Conservation (phyloP, 2,329 filamentous ascomycete genomes). For the Ascochyta rabiei region DNA sequence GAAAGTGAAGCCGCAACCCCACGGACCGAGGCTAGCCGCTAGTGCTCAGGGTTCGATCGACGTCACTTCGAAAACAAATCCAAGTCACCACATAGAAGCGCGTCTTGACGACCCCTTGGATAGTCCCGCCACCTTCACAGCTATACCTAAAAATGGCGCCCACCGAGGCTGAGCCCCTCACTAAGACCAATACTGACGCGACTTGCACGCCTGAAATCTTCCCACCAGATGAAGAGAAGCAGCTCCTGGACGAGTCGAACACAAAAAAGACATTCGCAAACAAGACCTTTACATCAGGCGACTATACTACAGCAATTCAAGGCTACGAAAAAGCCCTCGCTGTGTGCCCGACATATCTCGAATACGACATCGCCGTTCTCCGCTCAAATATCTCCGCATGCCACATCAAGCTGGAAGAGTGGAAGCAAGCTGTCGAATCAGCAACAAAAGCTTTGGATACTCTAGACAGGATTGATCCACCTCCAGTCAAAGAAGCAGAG, state of each 20-base stretch:
- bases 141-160: conserved; percentile 13
- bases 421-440: conserved; percentile 79
- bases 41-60: conserved; percentile 19
- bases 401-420: conserved; percentile 81
- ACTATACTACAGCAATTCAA: conserved; percentile 78
- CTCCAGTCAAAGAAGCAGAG: conserved; percentile 37
- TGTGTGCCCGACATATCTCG: conserved; percentile 80
- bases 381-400: conserved; percentile 90
- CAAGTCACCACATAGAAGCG: conserved; percentile 1
- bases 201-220: conserved; percentile 35
- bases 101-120: neutral
- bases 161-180: conserved; percentile 2
- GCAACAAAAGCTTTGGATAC: conserved; percentile 75
- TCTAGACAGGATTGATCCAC: conserved; percentile 67
- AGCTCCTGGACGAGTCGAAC: conserved; percentile 73
- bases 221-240: conserved; percentile 42
- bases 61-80: conserved; percentile 33
- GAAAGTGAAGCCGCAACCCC: conserved; percentile 24
- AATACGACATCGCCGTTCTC: conserved; percentile 87
- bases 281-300: conserved; percentile 72
- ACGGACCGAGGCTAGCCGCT: conserved; percentile 25
- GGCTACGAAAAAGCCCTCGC: conserved; percentile 82
- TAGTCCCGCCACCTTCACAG: neutral
- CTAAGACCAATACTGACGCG: conserved; percentile 8
- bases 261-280: conserved; percentile 78